Conservation (phyloP, 371 early-diverging fungal genomes). For the Saksenaea oblongispora region DNA sequence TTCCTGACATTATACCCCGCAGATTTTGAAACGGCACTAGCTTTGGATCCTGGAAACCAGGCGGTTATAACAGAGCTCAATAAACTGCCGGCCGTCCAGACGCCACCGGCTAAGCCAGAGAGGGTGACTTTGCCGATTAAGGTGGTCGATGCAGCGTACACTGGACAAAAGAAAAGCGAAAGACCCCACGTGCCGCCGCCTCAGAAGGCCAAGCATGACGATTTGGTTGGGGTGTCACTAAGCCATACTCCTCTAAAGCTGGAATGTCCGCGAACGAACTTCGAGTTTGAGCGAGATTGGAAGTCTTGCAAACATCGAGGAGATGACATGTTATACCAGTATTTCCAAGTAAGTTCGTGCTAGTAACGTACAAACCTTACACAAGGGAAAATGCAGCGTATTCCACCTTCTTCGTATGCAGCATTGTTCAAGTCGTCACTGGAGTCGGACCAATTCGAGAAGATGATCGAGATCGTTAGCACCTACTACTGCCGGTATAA, state of each 20-base stretch:
- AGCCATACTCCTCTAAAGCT: constrained; percentile 19
- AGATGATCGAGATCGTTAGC: constrained; percentile 58
- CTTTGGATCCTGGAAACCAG: constrained; percentile 72
- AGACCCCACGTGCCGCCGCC: not conserved
- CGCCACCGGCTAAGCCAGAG: constrained; percentile 3
- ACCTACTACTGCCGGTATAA: constrained; percentile 27
- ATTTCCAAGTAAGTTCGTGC: constrained; percentile 62
- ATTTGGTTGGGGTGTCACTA: not conserved
- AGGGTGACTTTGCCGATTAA: constrained; percentile 26
- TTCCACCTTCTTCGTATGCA: constrained; percentile 54
- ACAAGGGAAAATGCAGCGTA: constrained; percentile 30
- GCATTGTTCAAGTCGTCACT: constrained; percentile 70
- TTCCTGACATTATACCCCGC: not conserved
- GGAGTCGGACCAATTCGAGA: constrained; percentile 70
- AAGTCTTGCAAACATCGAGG: constrained; percentile 57
- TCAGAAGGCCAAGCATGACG: not conserved
- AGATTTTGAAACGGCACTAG: constrained; percentile 67
- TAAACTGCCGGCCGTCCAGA: constrained; percentile 28
- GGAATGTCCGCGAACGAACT: constrained; percentile 53
- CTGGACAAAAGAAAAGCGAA: not conserved
- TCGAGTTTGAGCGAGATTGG: constrained; percentile 83
- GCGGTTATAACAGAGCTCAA: constrained; percentile 63
- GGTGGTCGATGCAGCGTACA: constrained; percentile 30
- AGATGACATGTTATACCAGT: constrained; percentile 55
- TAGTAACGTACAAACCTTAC: not conserved